Evolutionary conservation across 257 asterid genomes (phyloP).

Genomic region (Solanum microdontum): DNA sequence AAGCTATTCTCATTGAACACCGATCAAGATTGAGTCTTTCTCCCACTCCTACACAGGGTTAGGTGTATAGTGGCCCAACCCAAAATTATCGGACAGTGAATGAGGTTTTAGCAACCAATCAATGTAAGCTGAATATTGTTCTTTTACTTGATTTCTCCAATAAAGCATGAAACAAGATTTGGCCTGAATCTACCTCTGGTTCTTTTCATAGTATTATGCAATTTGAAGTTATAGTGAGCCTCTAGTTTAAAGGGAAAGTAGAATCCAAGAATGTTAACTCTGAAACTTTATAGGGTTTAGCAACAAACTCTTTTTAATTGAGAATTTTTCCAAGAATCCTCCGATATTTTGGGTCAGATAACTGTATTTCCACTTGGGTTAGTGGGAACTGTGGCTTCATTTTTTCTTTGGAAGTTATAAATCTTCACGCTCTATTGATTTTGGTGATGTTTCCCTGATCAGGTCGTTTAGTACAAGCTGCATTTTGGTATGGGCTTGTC

Average conservation of each 20-base stretch:
- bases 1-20: not conserved
- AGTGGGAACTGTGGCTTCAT: not conserved
- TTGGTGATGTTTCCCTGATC: not conserved
- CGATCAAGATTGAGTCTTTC: not conserved
- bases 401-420: not conserved
- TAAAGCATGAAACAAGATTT: not conserved
- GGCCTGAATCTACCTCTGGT: not conserved
- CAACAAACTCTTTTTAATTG: not conserved
- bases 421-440: not conserved
- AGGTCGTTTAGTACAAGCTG: constrained; percentile 71
- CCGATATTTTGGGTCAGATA: not conserved
- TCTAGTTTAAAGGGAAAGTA: not conserved
- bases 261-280: not conserved
- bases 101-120: not conserved
- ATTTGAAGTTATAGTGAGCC: not conserved
- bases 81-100: not conserved
- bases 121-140: not conserved
- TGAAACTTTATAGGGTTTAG: not conserved
- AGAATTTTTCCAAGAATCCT: not conserved
- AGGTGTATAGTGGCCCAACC: not conserved
- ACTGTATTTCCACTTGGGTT: not conserved
- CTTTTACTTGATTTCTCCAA: not conserved
- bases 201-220: not conserved
- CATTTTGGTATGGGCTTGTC: constrained; percentile 87
- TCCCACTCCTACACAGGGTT: not conserved